Conservation (phyloP, 1,284 basidiomycete genomes). For the Melampsora abietis-canadensis region DNA sequence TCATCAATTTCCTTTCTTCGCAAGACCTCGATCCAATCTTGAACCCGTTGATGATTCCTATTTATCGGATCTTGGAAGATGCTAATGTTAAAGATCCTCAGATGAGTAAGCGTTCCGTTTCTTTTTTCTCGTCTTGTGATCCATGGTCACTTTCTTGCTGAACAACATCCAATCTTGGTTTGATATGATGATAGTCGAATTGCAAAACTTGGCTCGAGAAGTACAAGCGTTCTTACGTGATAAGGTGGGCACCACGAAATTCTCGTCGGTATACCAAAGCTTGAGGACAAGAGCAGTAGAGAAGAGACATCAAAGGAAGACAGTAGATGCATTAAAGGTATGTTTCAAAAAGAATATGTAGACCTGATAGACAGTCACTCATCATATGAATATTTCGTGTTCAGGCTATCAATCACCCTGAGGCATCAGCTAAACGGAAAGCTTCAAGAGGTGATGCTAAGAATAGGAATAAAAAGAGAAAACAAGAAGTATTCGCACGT, state of each 20-base stretch:
- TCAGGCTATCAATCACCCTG: constrained; percentile 67
- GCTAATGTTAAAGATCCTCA: constrained; percentile 71
- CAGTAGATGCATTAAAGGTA: constrained; percentile 64
- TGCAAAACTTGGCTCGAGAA: constrained; percentile 77
- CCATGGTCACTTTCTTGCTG: background rate
- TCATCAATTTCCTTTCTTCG: constrained; percentile 68
- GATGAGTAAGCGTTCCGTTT: constrained; percentile 63
- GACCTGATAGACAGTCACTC: background rate
- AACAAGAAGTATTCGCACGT: constrained; percentile 52
- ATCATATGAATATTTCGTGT: constrained; percentile 45
- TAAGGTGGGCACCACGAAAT: constrained; percentile 78
- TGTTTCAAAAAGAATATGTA: constrained; percentile 17
- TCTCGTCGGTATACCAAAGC: constrained; percentile 72
- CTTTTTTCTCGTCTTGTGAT: background rate
- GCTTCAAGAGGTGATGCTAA: constrained; percentile 66
- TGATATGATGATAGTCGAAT: constrained; percentile 62
- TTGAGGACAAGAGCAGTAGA: constrained; percentile 70
- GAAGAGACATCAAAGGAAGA: constrained; percentile 70
- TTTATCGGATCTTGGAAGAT: constrained; percentile 82
- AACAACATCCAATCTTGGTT: background rate
- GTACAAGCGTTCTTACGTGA: constrained; percentile 80
- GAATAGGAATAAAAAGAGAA: constrained; percentile 77
- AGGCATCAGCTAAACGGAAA: constrained; percentile 71
- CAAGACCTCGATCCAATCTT: constrained; percentile 66
- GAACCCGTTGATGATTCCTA: constrained; percentile 76